Evolutionary conservation across 306 rosid genomes (phyloP).

Genomic region (Acacia melanoxylon): DNA sequence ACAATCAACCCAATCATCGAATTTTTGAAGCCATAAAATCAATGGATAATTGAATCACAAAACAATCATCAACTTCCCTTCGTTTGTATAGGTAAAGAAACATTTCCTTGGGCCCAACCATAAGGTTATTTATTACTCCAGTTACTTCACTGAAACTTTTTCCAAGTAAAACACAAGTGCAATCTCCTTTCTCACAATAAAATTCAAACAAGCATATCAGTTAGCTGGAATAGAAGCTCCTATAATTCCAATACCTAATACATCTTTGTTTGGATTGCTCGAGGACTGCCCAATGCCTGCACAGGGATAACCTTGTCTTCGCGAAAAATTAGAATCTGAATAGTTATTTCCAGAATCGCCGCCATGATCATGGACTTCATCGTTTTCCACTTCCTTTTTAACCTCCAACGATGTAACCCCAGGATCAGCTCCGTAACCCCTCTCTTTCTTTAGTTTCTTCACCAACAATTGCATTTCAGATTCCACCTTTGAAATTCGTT

Average conservation of each 20-base stretch:
- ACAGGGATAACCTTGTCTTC: neutral
- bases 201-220: slow-evolving; percentile 1
- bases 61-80: neutral
- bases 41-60: neutral
- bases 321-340: neutral
- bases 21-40: neutral
- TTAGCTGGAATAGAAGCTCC: neutral
- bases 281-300: neutral
- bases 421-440: neutral
- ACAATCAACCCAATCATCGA: neutral
- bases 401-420: neutral
- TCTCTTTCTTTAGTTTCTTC: neutral
- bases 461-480: neutral
- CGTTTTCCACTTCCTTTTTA: neutral
- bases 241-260: slow-evolving; percentile 31
- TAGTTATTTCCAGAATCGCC: neutral
- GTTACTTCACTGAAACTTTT: neutral
- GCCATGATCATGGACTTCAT: neutral
- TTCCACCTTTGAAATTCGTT: neutral
- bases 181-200: neutral
- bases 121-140: neutral
- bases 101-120: neutral
- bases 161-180: neutral
- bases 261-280: neutral
- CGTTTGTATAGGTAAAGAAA: neutral